Base-by-base conservation (phyloP, 1,139 yeast genomes). In the Suhomyces panamericanus region DNA sequence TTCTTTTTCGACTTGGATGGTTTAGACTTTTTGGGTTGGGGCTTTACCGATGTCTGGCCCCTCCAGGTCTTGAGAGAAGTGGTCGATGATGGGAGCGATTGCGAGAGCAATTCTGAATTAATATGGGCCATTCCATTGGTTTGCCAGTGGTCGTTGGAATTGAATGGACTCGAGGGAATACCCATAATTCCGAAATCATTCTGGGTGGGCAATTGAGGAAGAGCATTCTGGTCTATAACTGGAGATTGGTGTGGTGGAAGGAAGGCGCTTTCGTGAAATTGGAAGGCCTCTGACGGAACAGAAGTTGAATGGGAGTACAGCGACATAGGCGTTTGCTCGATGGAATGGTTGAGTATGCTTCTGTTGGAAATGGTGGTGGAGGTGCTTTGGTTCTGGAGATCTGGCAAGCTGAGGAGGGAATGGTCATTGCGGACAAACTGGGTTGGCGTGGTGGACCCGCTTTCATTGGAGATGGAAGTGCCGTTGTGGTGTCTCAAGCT, bases 351-450 rank as follows among this genome's bases (percentile, higher is more conserved):
- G 12, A 53, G 30, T 9, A 44, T 43, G 16, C 51, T 53, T 37
- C 52, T 39, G 7, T 49, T 47, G 4, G 47, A 13, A 11, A 37
- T 30, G 4, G 37, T 34, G 24, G 35, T 15, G 6, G 38, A 26
- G 3, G 35, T 34, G 12, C 37, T 26, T 36, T 43, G 59, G 15
- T 38, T 42, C 11, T 41, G 42, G 15, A 35, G 41, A 32, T 64
- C 69, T 0, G 64, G 64, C 34, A 65, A 53, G 38, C 66, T 62
- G 15, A 59, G 52, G 20, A 63, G 45, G 6, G 69, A 63, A 35
- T 49, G 46, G 32, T 63, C 64, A 32, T 61, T 60, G 14, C 61
- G 52, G 16, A 59, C 40, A 31, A 62, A 47, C 26, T 49, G 37
- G 42, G 50, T 35, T 48, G 63, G 46, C 45, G 57, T 38, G 43